Percentiles rank a stretch among this genome's conserved stretches.
These are phyloP conservation scores for Scutellaria galericulata DNA, from an alignment of 257 asterid genomes.

Conservation along the genomic window DNA sequence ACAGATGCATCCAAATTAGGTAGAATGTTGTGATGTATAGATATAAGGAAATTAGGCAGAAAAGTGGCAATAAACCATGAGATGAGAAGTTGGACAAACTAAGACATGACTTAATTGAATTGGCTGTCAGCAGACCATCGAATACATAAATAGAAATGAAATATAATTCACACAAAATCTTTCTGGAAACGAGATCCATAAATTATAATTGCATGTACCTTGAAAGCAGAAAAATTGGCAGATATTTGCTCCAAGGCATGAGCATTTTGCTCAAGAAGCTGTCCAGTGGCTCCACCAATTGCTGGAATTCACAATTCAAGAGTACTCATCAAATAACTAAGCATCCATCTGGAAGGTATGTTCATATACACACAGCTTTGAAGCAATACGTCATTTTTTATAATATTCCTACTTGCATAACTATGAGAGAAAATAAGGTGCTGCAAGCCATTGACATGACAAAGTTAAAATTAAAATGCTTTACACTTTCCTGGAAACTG, in stretches of 20 bases:
- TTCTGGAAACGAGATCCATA: neutral
- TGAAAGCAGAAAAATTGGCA: constrained; percentile 64
- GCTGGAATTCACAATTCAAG: constrained; percentile 52
- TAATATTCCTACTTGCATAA: neutral
- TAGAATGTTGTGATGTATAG: neutral
- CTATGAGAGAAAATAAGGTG: constrained; percentile 7
- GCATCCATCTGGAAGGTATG: neutral
- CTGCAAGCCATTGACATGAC: neutral
- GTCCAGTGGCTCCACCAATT: constrained; percentile 79
- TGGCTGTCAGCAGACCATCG: constrained; percentile 1
- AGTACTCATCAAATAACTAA: neutral
- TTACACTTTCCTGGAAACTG: constrained; percentile 2
- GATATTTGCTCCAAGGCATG: constrained; percentile 80
- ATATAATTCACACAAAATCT: neutral
- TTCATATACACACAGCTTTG: neutral
- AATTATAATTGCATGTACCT: constrained; percentile 52
- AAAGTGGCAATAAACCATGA: neutral
- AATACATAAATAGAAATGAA: neutral
- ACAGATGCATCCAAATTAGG: neutral
- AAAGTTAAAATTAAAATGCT: neutral
- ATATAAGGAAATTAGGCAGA: neutral
- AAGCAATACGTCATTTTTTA: constrained; percentile 10
- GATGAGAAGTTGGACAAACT: neutral
- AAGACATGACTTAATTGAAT: neutral
- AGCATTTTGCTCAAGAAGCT: constrained; percentile 78